Evolutionary conservation across 2,329 filamentous ascomycete genomes (phyloP).

Genomic region (Fonsecaea nubica): DNA sequence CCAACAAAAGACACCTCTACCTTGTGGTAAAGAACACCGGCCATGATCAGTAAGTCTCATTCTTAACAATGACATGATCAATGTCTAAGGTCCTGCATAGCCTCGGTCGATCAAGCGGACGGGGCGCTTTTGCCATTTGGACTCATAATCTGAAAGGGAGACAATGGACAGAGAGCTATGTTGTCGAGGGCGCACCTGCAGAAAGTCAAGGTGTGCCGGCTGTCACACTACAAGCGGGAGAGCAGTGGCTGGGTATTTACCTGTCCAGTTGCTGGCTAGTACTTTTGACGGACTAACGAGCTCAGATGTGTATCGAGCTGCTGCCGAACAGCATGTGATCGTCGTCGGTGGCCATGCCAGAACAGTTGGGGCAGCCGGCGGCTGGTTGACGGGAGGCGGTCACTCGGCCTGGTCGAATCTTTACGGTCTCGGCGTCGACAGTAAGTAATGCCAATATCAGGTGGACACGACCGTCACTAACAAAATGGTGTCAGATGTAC

Average conservation of each 20-base stretch:
- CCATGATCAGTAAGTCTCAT: conserved; percentile 41
- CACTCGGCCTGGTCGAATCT: conserved; percentile 41
- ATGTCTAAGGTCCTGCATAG: conserved; percentile 23
- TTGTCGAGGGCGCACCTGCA: conserved; percentile 36
- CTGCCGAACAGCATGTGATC: conserved; percentile 38
- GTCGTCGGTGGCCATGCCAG: conserved; percentile 41
- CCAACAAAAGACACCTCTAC: conserved; percentile 40
- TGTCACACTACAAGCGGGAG: conserved; percentile 42
- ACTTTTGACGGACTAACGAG: neutral
- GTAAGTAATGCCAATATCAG: conserved; percentile 31
- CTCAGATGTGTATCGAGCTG: conserved; percentile 41
- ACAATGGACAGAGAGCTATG: conserved; percentile 39
- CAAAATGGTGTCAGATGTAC: conserved; percentile 32
- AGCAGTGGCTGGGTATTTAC: conserved; percentile 40
- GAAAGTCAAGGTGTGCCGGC: conserved; percentile 35
- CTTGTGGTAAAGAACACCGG: conserved; percentile 44
- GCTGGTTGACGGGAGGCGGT: conserved; percentile 43
- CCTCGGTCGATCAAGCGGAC: conserved; percentile 42
- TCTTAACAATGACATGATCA: neutral
- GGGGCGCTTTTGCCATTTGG: conserved; percentile 42
- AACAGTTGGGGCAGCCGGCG: conserved; percentile 43
- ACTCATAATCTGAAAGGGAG: conserved; percentile 43
- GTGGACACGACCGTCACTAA: neutral
- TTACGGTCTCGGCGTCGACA: conserved; percentile 43
- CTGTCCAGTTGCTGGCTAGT: neutral